Evolutionary conservation across 352 stramenopile species (phyloP), one percentile per base, ranked within the genome.

Genomic region (Pythium sp.): DNA sequence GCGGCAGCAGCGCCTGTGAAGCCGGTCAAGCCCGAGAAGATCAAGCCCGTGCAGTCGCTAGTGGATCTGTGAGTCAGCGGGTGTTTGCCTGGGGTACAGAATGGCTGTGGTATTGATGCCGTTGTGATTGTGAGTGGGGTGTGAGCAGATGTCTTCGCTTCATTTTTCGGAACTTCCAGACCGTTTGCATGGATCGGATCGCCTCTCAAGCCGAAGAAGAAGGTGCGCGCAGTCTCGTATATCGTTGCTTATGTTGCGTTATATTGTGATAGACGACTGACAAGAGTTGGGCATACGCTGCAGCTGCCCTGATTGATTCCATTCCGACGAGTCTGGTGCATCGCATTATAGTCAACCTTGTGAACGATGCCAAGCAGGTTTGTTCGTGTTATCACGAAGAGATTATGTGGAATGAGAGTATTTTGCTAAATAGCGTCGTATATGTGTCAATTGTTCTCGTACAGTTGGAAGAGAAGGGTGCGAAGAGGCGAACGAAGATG

Each of bases 121-220:
- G 32, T 8, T 38, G 32, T 9, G 5, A 11, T 38, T 38, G 32
- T 38, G 8, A 2, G 8, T 38, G 32, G 32, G 32, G 43, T 46
- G 24, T 34, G 24, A 59, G 46, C 41, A 92, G 84, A 63, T 92
- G 84, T 53, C 73, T 92, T 22, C 73, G 71, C 0, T 77, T 87
- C 30, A 70, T 91, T 56, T 87, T 81, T 18, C 88, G 80, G 55
- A 86, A 93, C 65, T 93, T 93, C 62, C 76, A 89, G 43, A 81
- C 73, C 38, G 65, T 89, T 28, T 93, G 74, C 55, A 84, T 91
- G 71, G 81, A 93, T 58, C 87, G 81, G 32, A 78, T 91, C 18
- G 69, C 76, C 20, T 68, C 73, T 0, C 81, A 84, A 15, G 81
- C 85, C 3, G 78, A 91, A 38, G 73, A 83, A 20, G 77, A 93